Percentiles rank a stretch among this genome's conserved stretches.
Conservation (phyloP, 805 yeast species). For the Wickerhamiella domercqiae region DNA sequence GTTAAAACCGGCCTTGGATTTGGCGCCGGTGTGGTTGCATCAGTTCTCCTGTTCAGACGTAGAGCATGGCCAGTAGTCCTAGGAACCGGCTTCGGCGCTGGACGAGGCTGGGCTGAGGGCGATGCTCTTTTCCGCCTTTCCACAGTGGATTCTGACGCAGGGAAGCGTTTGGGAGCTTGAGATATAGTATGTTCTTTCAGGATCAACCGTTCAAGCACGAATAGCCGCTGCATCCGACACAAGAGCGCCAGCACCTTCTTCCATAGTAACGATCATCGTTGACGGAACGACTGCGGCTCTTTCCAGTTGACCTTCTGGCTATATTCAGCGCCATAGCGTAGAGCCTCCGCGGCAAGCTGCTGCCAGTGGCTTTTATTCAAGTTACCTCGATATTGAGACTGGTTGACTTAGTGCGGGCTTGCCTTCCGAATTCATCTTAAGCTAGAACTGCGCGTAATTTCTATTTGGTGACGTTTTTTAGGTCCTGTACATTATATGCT, state of each 20-base stretch:
- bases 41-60: slow-evolving; percentile 80
- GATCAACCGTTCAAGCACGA: neutral
- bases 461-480: neutral
- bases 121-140: slow-evolving; percentile 73
- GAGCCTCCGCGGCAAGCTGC: no score
- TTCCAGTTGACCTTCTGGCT: slow-evolving; percentile 3
- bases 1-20: slow-evolving; percentile 94
- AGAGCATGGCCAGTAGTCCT: slow-evolving; percentile 96
- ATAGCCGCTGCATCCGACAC: slow-evolving; percentile 20
- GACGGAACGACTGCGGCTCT: slow-evolving; percentile 1
- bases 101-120: slow-evolving; percentile 96
- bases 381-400: no score
- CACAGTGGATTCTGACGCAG: slow-evolving; percentile 5
- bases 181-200: no score
- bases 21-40: slow-evolving; percentile 89
- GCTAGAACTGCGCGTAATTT: no score
- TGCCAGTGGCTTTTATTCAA: no score
- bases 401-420: no score
- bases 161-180: slow-evolving; percentile 14
- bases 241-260: slow-evolving; percentile 24
- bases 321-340: no score
- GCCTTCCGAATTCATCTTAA: no score
- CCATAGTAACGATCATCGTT: slow-evolving; percentile 12
- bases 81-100: slow-evolving; percentile 94
- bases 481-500: neutral